Evolutionary conservation across 2,329 filamentous ascomycete species (phyloP), one percentile per base, ranked within the genome.

Genomic region (Emericellopsis cladophorae): DNA sequence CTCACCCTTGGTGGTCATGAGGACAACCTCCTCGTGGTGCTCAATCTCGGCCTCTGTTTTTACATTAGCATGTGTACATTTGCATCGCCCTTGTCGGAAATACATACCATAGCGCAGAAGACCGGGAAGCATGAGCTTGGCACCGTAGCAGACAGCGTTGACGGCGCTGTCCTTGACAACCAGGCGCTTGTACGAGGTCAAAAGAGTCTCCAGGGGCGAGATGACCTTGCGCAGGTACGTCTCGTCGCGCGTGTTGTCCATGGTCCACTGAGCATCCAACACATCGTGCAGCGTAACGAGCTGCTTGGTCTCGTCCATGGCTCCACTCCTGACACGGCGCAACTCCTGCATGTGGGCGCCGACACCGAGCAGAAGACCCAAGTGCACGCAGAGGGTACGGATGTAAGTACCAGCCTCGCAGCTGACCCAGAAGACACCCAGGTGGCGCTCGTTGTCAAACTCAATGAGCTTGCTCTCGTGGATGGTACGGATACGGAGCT

Each of bases 1-100:
- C 70, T 98, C 92, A 55, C 92, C 92, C 76, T 98, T 98, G 56
- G 92, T 96, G 43, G 92, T 96, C 82, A 98, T 96, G 45, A 98
- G 72, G 31, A 98, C 88, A 55, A 96, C 81, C 67, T 98, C 92
- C 62, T 98, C 92, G 60, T 95, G 81, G 47, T 92, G 79, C 64
- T 96, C 88, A 59, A 96, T 95, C 47, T 77, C 85, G 52, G 82
- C 70, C 72, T 95, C 89, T 84, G 58, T 46, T 50, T 50, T 38
- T 12, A 40, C 44, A 48, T 53, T 44, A 33, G 43, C 31, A 48
- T 43, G 42, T 49, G 46, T 36, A 15, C 18, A 9, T 16, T 16
- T n/a, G 29, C 18, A 16, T 16, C 23, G 9, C 7, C 12, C 26
- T 4, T 26, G 4, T 14, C 39, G 48, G n/a, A 29, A 21, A 40